Evolutionary conservation across 2,329 filamentous ascomycete genomes (phyloP).

Genomic region (Xylariaceae sp.): DNA sequence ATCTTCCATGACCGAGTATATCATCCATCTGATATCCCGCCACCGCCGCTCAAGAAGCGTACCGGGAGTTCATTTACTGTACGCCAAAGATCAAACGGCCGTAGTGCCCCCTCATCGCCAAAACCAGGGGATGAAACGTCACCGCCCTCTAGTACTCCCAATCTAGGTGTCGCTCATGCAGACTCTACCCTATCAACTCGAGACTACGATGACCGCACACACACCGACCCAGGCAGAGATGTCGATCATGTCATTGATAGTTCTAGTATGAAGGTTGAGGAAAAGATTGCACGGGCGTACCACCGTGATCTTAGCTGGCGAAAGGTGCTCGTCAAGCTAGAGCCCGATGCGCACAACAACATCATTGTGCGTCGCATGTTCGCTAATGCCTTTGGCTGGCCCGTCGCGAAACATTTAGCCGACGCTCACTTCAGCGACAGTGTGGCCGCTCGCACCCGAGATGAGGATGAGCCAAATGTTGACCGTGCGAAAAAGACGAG

Average conservation of each 20-base stretch:
- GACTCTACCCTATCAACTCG: conserved; percentile 48
- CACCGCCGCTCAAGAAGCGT: conserved; percentile 68
- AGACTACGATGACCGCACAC: conserved; percentile 56
- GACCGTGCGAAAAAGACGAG: conserved; percentile 69
- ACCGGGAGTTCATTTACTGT: conserved; percentile 40
- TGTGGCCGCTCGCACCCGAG: conserved; percentile 63
- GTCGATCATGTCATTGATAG: conserved; percentile 56
- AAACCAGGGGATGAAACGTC: conserved; percentile 35
- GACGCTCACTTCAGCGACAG: conserved; percentile 91
- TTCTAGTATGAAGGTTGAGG: conserved; percentile 85
- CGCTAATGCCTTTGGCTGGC: conserved; percentile 96
- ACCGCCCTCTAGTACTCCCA: conserved; percentile 36
- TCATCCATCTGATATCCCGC: conserved; percentile 88
- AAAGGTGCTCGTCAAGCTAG: conserved; percentile 92
- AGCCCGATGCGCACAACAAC: conserved; percentile 98
- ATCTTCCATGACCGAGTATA: conserved; percentile 98
- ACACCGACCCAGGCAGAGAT: conserved; percentile 51
- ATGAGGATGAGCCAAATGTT: conserved; percentile 65
- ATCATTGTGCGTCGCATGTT: conserved; percentile 97
- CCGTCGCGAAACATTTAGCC: conserved; percentile 90
- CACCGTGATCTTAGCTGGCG: conserved; percentile 91
- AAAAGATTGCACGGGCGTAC: conserved; percentile 96
- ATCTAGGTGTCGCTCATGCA: conserved; percentile 41
- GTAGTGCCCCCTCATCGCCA: conserved; percentile 27
- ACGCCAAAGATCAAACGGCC: conserved; percentile 37